A percentile compares a stretch with the other conserved stretches of the same genome.
These are phyloP conservation scores for Panaeolus cyanescens DNA, from an alignment of 768 basidiomycete species.

Conservation along the genomic window DNA sequence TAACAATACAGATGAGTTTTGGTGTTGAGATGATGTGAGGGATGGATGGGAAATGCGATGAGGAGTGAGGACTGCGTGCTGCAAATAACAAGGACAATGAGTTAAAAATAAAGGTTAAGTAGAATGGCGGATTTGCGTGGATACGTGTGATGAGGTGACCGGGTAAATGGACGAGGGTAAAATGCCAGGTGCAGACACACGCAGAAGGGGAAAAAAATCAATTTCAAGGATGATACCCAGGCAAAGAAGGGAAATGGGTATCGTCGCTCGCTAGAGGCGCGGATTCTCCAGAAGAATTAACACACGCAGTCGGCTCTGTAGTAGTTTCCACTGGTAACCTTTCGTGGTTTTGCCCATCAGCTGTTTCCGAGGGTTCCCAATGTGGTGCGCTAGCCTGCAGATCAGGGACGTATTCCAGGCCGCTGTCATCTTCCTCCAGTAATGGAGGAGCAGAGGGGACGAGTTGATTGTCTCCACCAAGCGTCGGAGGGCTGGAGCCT, in stretches of 20 bases:
- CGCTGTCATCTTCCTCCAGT: constrained; percentile 22
- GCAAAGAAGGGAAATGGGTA: not conserved
- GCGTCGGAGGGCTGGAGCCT: constrained; percentile 30
- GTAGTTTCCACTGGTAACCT: constrained; percentile 10
- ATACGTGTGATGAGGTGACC: constrained; percentile 2
- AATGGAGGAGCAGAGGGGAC: constrained; percentile 53
- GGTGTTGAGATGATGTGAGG: not conserved
- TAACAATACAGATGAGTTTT: not conserved
- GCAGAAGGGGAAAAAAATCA: not conserved
- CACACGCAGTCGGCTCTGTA: not conserved
- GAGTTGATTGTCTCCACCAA: constrained; percentile 25
- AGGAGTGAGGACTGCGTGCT: not conserved
- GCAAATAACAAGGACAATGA: not conserved
- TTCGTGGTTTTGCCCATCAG: constrained; percentile 15
- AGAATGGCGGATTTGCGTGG: not conserved
- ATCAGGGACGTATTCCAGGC: constrained; percentile 16
- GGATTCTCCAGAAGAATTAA: not conserved
- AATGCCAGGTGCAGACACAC: not conserved
- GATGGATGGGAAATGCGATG: not conserved
- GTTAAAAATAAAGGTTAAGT: not conserved
- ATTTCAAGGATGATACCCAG: not conserved
- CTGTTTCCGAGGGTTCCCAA: constrained; percentile 14
- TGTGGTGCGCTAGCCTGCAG: constrained; percentile 22
- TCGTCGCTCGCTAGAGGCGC: not conserved
- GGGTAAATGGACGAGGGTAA: constrained; percentile 6